Percentiles rank a stretch among this genome's conserved stretches.
Evolutionary conservation across 768 basidiomycete species (phyloP).

Genomic region (Lactarius indigo): DNA sequence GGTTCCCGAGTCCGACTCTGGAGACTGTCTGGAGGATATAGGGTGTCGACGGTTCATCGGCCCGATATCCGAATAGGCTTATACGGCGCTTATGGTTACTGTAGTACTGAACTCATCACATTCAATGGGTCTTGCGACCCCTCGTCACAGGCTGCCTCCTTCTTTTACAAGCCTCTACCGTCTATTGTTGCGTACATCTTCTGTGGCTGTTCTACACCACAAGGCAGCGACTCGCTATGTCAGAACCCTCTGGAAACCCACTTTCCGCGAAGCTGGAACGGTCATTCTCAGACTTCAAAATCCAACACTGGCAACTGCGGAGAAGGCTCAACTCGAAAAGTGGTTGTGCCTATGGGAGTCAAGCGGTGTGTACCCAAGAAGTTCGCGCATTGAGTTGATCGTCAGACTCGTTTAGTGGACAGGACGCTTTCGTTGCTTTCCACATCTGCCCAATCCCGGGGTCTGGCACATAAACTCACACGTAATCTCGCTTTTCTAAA

Average conservation of each 20-base stretch:
- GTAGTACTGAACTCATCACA: neutral
- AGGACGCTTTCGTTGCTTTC: constrained; percentile 59
- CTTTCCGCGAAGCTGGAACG: constrained; percentile 20
- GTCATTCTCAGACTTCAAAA: constrained; percentile 15
- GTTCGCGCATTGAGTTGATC: neutral
- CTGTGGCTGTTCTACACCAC: constrained; percentile 24
- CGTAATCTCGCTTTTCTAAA: constrained; percentile 49
- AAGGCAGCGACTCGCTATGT: constrained; percentile 12
- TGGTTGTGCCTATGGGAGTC: constrained; percentile 22
- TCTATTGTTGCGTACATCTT: constrained; percentile 20
- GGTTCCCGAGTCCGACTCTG: neutral
- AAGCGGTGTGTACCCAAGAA: constrained; percentile 8
- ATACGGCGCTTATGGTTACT: neutral
- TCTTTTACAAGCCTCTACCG: constrained; percentile 23
- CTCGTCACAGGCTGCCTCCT: constrained; percentile 10
- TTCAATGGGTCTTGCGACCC: neutral
- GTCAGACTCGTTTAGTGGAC: constrained; percentile 48
- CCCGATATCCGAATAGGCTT: neutral
- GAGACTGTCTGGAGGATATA: too few relatives aligned
- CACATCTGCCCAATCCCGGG: constrained; percentile 59
- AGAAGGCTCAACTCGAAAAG: constrained; percentile 13
- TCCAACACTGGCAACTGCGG: neutral
- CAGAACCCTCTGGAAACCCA: constrained; percentile 19
- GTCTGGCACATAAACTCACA: constrained; percentile 56
- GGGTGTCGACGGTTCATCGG: neutral